These are phyloP conservation scores for Fusarium sp. DNA, from an alignment of 2,329 filamentous ascomycete species.

Conservation along the genomic window DNA sequence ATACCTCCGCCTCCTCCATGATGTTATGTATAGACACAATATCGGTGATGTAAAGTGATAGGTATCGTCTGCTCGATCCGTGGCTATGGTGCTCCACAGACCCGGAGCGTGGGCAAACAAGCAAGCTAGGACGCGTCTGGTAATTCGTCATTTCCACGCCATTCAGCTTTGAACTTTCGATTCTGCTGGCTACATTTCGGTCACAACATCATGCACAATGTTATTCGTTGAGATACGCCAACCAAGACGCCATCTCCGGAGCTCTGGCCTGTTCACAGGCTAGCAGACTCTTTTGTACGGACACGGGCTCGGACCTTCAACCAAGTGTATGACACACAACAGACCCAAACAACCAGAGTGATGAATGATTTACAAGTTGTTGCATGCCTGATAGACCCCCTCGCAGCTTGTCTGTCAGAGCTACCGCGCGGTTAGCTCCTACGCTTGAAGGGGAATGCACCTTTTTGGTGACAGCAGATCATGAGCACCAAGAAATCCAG, in stretches of 20 bases:
- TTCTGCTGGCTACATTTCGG: neutral
- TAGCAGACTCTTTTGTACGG: neutral
- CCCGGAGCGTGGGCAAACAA: conserved; percentile 36
- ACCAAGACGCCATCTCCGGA: conserved; percentile 6
- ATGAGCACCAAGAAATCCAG: neutral
- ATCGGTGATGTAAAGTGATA: neutral
- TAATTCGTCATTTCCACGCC: neutral
- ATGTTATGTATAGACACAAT: neutral
- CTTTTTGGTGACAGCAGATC: neutral
- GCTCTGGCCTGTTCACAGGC: neutral
- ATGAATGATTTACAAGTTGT: neutral
- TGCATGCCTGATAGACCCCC: neutral
- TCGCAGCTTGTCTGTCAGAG: neutral
- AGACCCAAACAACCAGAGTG: neutral
- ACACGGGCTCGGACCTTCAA: neutral
- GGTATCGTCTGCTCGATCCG: conserved; percentile 14
- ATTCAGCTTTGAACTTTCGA: neutral
- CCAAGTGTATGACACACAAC: neutral
- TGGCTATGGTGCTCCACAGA: conserved; percentile 26
- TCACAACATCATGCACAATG: neutral
- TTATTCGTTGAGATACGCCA: conserved; percentile 25
- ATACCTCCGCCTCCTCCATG: neutral
- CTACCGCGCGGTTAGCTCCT: neutral
- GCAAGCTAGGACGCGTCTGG: conserved; percentile 10
- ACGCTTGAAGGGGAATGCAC: neutral